Evolutionary conservation across 495 filamentous ascomycete genomes (phyloP).

Genomic region (Annulohypoxylon stygium): DNA sequence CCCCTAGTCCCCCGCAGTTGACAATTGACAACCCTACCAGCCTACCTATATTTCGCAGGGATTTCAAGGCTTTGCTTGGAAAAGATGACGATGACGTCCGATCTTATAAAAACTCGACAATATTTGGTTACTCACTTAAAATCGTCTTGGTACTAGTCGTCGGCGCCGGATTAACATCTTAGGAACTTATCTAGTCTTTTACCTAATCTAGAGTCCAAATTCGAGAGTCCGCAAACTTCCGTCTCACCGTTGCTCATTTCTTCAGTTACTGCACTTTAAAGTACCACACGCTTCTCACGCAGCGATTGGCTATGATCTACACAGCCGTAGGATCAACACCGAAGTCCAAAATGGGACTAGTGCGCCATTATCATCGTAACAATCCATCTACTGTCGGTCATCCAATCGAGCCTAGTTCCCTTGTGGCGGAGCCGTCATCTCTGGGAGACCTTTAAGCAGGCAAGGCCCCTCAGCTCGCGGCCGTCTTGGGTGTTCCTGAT

Average conservation of each 20-base stretch:
- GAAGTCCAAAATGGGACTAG: conserved; percentile 43
- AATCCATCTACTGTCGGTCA: conserved; percentile 40
- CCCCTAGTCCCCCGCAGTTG: conserved; percentile 24
- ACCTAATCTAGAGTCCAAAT: conserved; percentile 15
- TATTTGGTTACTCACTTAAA: background rate
- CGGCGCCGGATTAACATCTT: conserved; percentile 7
- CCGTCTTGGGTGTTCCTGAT: conserved; percentile 16
- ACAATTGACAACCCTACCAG: background rate
- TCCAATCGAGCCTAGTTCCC: conserved; percentile 48
- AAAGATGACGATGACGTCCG: conserved; percentile 1
- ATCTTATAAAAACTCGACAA: conserved; percentile 13
- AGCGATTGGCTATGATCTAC: conserved; percentile 22
- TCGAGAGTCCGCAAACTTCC: background rate
- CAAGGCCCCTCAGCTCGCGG: conserved; percentile 28
- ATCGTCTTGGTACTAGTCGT: background rate
- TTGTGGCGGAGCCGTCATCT: conserved; percentile 42
- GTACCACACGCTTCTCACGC: conserved; percentile 2
- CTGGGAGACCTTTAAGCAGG: conserved; percentile 34
- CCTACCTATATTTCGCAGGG: conserved; percentile 10
- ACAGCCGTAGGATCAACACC: conserved; percentile 45
- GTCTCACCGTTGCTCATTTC: conserved; percentile 4
- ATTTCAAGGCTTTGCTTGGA: conserved; percentile 3
- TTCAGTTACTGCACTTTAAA: background rate
- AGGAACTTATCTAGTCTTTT: conserved; percentile 14
- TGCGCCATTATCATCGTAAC: conserved; percentile 31